These are phyloP conservation scores for Gryganskiella cystojenkinii DNA, from an alignment of 192 early-diverging fungal genomes.

Conservation along the genomic window DNA sequence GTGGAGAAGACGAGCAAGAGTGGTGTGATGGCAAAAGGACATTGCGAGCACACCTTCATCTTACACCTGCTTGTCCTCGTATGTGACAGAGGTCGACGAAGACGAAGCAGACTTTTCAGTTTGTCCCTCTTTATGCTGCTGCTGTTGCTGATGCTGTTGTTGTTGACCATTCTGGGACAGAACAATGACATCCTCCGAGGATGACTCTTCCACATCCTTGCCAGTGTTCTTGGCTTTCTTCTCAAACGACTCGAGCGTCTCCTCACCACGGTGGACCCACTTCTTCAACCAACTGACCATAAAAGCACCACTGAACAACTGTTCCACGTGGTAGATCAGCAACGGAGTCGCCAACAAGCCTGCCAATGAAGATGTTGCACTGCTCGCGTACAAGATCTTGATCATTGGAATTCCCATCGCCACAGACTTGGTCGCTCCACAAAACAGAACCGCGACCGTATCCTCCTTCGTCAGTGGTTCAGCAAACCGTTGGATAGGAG, in stretches of 20 bases:
- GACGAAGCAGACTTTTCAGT: too few relatives aligned
- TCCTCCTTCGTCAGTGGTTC: slow-evolving; percentile 59
- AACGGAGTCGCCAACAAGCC: slow-evolving; percentile 74
- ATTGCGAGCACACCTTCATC: too few relatives aligned
- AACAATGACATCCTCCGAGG: too few relatives aligned
- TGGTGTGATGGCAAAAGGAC: too few relatives aligned
- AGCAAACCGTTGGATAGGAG: slow-evolving; percentile 11
- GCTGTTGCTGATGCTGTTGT: too few relatives aligned
- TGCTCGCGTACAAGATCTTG: slow-evolving; percentile 70
- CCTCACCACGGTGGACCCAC: slow-evolving; percentile 61
- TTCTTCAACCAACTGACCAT: slow-evolving; percentile 65
- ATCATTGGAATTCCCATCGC: slow-evolving; percentile 82
- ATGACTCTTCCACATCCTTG: too few relatives aligned
- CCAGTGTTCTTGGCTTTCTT: neutral
- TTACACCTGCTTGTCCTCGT: too few relatives aligned
- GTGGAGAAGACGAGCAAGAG: too few relatives aligned
- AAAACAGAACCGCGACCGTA: slow-evolving; percentile 74
- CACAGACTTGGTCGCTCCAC: slow-evolving; percentile 80
- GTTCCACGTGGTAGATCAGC: slow-evolving; percentile 79
- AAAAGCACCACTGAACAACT: slow-evolving; percentile 72
- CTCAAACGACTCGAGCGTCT: slow-evolving; percentile 39
- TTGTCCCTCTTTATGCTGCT: too few relatives aligned
- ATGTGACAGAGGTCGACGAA: too few relatives aligned
- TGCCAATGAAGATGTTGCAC: slow-evolving; percentile 53
- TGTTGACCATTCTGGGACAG: too few relatives aligned